phyloP scores from a whole-genome alignment of 306 rosid species.

The Begonia fuchsioides region DNA sequence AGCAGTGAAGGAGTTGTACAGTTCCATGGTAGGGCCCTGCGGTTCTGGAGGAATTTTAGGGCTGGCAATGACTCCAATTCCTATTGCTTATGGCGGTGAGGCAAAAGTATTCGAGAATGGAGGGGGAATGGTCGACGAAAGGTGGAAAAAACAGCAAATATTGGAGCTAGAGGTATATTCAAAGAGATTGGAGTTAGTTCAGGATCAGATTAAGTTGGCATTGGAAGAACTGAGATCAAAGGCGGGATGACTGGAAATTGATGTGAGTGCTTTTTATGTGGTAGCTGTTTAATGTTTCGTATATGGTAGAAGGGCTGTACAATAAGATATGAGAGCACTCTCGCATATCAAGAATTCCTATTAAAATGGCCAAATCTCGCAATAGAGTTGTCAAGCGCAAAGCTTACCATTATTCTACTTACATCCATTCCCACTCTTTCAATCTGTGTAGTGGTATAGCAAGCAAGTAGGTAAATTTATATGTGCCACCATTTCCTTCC shows the following conservation, averaged over 20 bases:
- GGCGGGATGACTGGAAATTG: constrained; percentile 8
- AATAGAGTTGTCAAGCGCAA: too few relatives aligned
- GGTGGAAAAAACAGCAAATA: constrained; percentile 21
- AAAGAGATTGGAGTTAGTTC: constrained; percentile 63
- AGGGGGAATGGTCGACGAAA: constrained; percentile 25
- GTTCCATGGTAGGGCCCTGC: constrained; percentile 18
- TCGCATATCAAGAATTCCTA: too few relatives aligned
- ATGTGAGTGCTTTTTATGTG: too few relatives aligned
- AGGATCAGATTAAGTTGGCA: constrained; percentile 45
- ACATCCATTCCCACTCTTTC: too few relatives aligned
- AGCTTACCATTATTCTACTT: too few relatives aligned
- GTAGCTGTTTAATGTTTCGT: too few relatives aligned
- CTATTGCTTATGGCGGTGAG: constrained; percentile 13
- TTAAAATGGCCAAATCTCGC: too few relatives aligned
- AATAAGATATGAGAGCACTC: too few relatives aligned
- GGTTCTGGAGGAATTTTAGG: constrained; percentile 10
- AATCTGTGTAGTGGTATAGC: too few relatives aligned
- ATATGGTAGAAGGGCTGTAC: too few relatives aligned
- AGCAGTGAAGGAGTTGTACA: constrained; percentile 17
- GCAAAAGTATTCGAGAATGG: not conserved
- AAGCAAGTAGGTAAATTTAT: too few relatives aligned
- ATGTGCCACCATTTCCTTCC: too few relatives aligned
- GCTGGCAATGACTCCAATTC: constrained; percentile 16
- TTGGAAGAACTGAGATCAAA: constrained; percentile 54
- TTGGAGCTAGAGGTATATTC: constrained; percentile 67